Evolutionary conservation across 208 protist species (phyloP).

Genomic region (Trypanosoma cruzi): DNA sequence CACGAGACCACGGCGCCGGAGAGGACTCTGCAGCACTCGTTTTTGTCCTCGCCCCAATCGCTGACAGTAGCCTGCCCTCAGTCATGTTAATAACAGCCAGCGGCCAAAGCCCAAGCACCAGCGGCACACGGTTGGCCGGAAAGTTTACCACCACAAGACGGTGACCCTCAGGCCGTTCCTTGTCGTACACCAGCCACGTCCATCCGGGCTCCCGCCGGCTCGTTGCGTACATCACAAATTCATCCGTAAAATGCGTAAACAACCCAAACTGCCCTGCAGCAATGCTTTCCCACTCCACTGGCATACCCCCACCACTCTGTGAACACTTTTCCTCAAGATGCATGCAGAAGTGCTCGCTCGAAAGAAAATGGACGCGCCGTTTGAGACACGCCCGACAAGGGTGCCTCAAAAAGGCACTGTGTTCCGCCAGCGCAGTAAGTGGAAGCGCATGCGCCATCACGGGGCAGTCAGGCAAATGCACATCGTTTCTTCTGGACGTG

Average conservation of each 20-base stretch:
- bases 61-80: conserved; percentile 43
- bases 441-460: conserved; percentile 47
- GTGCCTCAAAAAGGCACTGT: conserved; percentile 44
- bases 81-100: conserved; percentile 74
- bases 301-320: conserved; percentile 17
- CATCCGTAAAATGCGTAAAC: conserved; percentile 33
- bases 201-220: conserved; percentile 47
- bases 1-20: conserved; percentile 56
- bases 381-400: conserved; percentile 62
- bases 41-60: conserved; percentile 11
- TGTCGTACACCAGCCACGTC: conserved; percentile 69
- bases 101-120: conserved; percentile 78
- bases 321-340: conserved; percentile 53
- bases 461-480: conserved; percentile 49
- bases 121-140: conserved; percentile 45
- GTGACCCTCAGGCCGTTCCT: conserved; percentile 9
- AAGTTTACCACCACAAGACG: conserved; percentile 54
- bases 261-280: conserved; percentile 42
- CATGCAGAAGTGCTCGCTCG: conserved; percentile 62
- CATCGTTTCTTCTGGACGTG: conserved; percentile 2
- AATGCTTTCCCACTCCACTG: conserved; percentile 30
- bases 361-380: conserved; percentile 68
- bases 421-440: conserved; percentile 39
- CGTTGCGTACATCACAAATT: conserved; percentile 41
- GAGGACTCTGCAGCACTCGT: conserved; percentile 12